These are phyloP conservation scores for Fusarium nurragi DNA, from an alignment of 2,329 filamentous ascomycete genomes.

Conservation along the genomic window DNA sequence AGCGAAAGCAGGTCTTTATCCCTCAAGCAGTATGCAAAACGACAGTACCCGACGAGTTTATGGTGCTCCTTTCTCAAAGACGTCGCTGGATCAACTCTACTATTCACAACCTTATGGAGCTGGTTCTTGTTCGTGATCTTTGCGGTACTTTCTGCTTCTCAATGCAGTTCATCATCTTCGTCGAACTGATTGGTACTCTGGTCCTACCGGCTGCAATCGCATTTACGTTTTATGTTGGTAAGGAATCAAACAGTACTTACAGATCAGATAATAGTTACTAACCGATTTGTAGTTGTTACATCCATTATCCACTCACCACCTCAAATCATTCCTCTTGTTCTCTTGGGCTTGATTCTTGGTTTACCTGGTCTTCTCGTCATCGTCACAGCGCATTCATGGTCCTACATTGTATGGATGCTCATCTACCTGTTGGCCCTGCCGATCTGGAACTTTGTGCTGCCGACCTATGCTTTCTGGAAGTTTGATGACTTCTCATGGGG, in stretches of 20 bases:
- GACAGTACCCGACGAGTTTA: conserved; percentile 91
- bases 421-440: conserved; percentile 94
- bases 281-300: conserved; percentile 71
- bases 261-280: conserved; percentile 3
- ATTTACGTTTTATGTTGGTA: conserved; percentile 96
- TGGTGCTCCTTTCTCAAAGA: conserved; percentile 90
- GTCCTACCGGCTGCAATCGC: conserved; percentile 95
- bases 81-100: conserved; percentile 99
- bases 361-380: conserved; percentile 92
- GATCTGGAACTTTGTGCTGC: conserved; percentile 97
- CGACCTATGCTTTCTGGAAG: conserved; percentile 97
- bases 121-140: conserved; percentile 92
- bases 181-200: conserved; percentile 93
- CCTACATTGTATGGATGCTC: conserved; percentile 95
- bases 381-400: conserved; percentile 89
- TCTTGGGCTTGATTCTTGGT: conserved; percentile 90
- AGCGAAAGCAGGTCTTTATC: conserved; percentile 98
- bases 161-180: conserved; percentile 98
- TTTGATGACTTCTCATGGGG: conserved; percentile 99
- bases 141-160: conserved; percentile 99
- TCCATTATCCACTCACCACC: conserved; percentile 81
- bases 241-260: conserved; percentile 51
- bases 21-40: conserved; percentile 99
- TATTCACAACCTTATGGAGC: conserved; percentile 97
- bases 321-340: conserved; percentile 89